A percentile compares a stretch with the other conserved stretches of the same genome.
Evolutionary conservation across 805 yeast species (phyloP).

Genomic region (Metschnikowia similis): DNA sequence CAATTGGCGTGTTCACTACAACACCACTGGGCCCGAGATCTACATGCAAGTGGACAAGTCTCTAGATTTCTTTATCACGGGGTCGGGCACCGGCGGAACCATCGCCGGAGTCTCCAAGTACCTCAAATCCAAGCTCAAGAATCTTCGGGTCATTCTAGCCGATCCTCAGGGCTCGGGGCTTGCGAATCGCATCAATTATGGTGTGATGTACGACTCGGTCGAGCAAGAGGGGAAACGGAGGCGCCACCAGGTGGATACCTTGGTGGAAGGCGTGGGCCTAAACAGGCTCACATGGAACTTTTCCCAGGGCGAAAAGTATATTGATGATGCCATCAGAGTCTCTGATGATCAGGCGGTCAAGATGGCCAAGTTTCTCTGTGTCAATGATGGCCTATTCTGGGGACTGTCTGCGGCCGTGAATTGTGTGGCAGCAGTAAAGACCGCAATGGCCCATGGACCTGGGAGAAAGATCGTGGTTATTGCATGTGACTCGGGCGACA

Average conservation of each 20-base stretch:
- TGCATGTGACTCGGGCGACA: conserved; percentile 87
- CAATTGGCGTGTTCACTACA: conserved; percentile 82
- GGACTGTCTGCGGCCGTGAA: conserved; percentile 94
- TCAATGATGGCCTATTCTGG: conserved; percentile 82
- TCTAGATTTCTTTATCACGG: conserved; percentile 77
- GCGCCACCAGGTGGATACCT: conserved; percentile 93
- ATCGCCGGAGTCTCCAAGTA: conserved; percentile 24
- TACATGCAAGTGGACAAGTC: conserved; percentile 61
- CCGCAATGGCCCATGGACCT: conserved; percentile 42
- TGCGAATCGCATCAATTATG: conserved; percentile 75
- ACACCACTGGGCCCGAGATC: conserved; percentile 92
- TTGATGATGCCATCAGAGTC: conserved; percentile 79
- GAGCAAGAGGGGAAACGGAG: conserved; percentile 93
- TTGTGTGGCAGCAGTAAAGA: conserved; percentile 79
- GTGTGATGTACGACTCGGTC: conserved; percentile 87
- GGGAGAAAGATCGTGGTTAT: conserved; percentile 76
- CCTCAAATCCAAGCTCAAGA: conserved; percentile 42
- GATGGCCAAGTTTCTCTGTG: conserved; percentile 83
- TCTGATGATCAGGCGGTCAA: conserved; percentile 73
- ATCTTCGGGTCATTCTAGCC: conserved; percentile 60
- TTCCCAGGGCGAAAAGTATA: conserved; percentile 57
- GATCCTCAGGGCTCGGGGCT: conserved; percentile 97
- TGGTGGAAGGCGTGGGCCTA: conserved; percentile 91
- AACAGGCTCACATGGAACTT: conserved; percentile 85
- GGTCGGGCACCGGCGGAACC: conserved; percentile 82